A percentile compares a stretch with the other conserved stretches of the same genome.
phyloP scores from a whole-genome alignment of 2,329 filamentous ascomycete species.

The Cadophora luteo-olivacea region DNA sequence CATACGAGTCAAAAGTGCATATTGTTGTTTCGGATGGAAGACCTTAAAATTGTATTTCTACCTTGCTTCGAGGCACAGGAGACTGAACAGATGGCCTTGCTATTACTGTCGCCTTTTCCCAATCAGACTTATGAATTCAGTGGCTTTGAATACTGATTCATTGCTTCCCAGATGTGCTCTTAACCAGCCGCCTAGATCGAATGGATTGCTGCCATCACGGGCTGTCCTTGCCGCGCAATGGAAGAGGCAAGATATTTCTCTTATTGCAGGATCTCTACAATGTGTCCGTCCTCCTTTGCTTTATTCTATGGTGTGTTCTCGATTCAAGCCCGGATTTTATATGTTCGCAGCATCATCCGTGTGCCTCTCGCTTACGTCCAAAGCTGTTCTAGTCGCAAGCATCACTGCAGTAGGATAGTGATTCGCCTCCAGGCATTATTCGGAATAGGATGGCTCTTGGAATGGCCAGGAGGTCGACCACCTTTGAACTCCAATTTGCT shows the following conservation, averaged over 20 bases:
- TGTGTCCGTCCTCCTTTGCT: background rate
- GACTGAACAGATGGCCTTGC: no score
- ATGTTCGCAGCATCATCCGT: background rate
- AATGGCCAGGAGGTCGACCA: constrained; percentile 37
- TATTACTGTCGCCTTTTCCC: no score
- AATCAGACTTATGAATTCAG: no score
- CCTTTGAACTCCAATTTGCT: constrained; percentile 41
- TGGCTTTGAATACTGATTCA: no score
- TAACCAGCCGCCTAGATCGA: no score
- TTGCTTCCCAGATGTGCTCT: no score
- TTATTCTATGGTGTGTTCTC: background rate
- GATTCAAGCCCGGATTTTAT: background rate
- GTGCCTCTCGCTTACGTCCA: background rate
- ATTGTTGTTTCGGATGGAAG: background rate
- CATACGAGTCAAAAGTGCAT: background rate
- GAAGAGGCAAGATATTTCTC: background rate
- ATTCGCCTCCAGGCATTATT: constrained; percentile 2
- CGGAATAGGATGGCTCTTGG: constrained; percentile 38
- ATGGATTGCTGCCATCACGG: no score
- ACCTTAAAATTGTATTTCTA: no score
- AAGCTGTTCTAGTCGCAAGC: background rate
- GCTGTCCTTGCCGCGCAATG: no score
- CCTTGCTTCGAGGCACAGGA: no score
- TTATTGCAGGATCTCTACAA: background rate
- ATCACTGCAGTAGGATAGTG: background rate